phyloP scores from a whole-genome alignment of 352 stramenopile genomes.

The Phytopythium boreale region DNA sequence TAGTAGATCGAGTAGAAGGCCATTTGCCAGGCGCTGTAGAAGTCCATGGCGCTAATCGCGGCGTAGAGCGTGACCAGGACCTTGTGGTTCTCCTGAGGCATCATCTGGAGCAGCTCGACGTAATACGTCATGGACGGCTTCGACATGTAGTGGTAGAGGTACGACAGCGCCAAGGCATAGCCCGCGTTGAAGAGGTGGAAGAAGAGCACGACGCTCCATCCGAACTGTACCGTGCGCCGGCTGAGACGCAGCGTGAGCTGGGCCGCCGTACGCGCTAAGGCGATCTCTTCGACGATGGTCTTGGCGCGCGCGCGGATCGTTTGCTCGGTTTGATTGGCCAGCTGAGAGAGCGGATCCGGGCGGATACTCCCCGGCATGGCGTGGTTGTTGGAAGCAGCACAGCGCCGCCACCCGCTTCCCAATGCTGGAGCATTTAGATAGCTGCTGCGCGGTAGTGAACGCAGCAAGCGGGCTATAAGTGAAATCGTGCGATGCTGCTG shows the following conservation, averaged over 20 bases:
- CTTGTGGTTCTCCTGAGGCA: conserved; percentile 27
- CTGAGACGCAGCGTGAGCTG: conserved; percentile 21
- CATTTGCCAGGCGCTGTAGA: conserved; percentile 25
- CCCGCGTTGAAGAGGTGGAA: conserved; percentile 26
- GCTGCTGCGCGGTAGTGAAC: background rate
- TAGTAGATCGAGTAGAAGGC: conserved; percentile 24
- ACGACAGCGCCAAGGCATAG: conserved; percentile 21
- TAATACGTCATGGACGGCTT: conserved; percentile 26
- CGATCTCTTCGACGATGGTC: conserved; percentile 18
- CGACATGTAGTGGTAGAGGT: conserved; percentile 28
- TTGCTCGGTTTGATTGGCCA: conserved; percentile 13
- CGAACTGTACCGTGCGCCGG: conserved; percentile 12
- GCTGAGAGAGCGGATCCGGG: conserved; percentile 7
- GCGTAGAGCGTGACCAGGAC: conserved; percentile 18
- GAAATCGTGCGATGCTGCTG: background rate
- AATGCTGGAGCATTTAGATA: background rate
- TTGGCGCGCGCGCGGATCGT: conserved; percentile 15
- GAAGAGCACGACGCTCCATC: conserved; percentile 24
- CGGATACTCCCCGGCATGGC: conserved; percentile 3
- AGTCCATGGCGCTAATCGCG: conserved; percentile 21
- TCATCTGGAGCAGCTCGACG: conserved; percentile 24
- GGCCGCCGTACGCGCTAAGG: conserved; percentile 14
- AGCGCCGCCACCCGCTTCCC: background rate
- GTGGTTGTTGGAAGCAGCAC: background rate
- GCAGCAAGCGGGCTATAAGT: background rate